Base-by-base conservation (phyloP, 2,329 filamentous ascomycete genomes). In the Aureobasidium subglaciale region DNA sequence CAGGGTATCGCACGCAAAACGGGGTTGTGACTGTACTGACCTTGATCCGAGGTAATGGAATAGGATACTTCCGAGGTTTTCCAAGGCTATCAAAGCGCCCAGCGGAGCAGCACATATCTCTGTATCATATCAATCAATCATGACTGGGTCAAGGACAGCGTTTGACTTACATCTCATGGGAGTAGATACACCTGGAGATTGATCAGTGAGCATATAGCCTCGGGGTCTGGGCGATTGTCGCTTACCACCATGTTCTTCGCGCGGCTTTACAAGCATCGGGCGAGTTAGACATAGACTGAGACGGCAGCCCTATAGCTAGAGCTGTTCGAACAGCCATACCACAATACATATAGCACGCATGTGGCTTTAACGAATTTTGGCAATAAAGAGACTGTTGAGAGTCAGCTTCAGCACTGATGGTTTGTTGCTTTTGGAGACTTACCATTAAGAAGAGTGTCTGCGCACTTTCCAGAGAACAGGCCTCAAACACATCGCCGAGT, bases 71-170 rank as follows among this genome's bases (percentile, higher is more conserved):
- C 11, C 59, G 58, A 7, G 67, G 61, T 10, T 64, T 61, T 42
- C 65, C 65, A 54, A 68, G 62, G 49, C 62, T 63, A 42, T 66
- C 61, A n/a, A 65, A 61, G 0, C 65, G 61, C 5, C 65, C 65
- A 2, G 64, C 64, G 16, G 65, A 65, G 50, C 63, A 62, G 49
- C 64, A 67, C 63, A 68, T 67, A 57, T 68, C 65, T 37, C 65
- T 67, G 16, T 9, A 13, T 15, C 30, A 15, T 1, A n/a, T 2
- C 11, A 4, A 24, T 50, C 9, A 50, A 20, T 10, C 11, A 27
- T 18, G 7, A 10, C 4, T 11, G 5, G 2, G 13, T 11, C 5
- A 2, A 9, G 16, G 10, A 11, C 9, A 22, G 42, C 3, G 3
- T 16, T 20, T 4, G 20, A 4, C 42, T 32, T 32, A 32, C 42